Conservation (phyloP, 75 land plant genomes). For the Picea glauca region DNA sequence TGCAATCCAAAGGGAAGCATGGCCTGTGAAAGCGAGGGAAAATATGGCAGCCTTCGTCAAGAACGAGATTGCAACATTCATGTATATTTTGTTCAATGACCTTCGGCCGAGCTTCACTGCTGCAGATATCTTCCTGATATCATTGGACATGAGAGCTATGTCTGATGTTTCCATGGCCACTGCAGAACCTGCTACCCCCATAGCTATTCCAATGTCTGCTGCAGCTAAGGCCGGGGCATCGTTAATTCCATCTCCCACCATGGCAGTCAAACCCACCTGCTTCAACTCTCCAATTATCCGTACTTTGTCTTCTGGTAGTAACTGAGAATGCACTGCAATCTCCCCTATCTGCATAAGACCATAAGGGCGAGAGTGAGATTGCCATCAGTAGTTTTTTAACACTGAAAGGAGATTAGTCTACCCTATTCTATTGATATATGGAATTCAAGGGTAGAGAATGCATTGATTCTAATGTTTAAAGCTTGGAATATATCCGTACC, state of each 20-base stretch:
- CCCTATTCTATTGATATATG: too few species aligned
- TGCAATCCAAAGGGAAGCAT: slow-evolving; percentile 85
- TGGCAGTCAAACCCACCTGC: slow-evolving; percentile 50
- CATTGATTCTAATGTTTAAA: neutral
- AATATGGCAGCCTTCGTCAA: slow-evolving; percentile 61
- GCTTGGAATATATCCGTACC: slow-evolving; percentile 26
- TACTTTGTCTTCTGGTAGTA: slow-evolving; percentile 86
- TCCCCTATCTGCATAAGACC: slow-evolving; percentile 43
- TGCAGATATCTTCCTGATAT: slow-evolving; percentile 60
- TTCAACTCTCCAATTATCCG: slow-evolving; percentile 42
- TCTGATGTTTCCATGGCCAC: slow-evolving; percentile 85
- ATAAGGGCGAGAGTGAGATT: neutral
- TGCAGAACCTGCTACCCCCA: slow-evolving; percentile 93
- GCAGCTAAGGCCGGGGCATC: slow-evolving; percentile 89
- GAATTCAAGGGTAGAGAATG: too few species aligned
- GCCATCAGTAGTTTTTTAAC: neutral
- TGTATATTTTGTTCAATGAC: slow-evolving; percentile 35
- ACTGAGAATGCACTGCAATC: slow-evolving; percentile 55
- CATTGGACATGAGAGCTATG: slow-evolving; percentile 89
- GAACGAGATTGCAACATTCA: slow-evolving; percentile 64
- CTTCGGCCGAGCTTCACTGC: slow-evolving; percentile 51
- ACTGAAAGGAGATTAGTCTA: neutral
- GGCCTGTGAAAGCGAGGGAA: slow-evolving; percentile 63
- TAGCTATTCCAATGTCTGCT: slow-evolving; percentile 88
- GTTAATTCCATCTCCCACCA: slow-evolving; percentile 95